Base-by-base conservation (phyloP, 2,329 filamentous ascomycete species). In the Pestalotiopsis sp. region DNA sequence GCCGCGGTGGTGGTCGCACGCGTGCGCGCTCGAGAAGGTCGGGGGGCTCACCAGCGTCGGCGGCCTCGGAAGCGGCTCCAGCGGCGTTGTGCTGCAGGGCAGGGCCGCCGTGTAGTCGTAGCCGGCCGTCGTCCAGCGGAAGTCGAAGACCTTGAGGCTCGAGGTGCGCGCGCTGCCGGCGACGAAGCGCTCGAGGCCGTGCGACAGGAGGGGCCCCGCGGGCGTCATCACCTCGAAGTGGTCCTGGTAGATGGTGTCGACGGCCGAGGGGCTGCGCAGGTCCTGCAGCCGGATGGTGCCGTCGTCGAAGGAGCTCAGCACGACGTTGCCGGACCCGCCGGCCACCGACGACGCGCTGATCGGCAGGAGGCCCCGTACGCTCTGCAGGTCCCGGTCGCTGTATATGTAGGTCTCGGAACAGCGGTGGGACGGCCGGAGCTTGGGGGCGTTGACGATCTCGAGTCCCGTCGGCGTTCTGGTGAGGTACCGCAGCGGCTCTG, bases 241-340 rank as follows among this genome's bases (percentile, higher is more conserved):
- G 71, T 88, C 85, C 48, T 85, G 83, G 72, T 86, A 88, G 7
- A 86, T 72, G 9, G 79, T 78, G 66, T 86, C 85, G 38, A 81
- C 76, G 1, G 79, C 69, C 0, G 81, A 84, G 0, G 84, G 81
- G 0, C 84, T 84, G 13, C 86, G 82, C 1, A 86, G 72, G 69
- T 88, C 86, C 67, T 82, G 79, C 1, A 88, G 81, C 73, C 82
- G 80, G 65, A 82, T 81, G 0, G 82, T 85, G 9, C 85, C 85
- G 66, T 88, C 85, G 57, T 84, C 81, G 85, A 86, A 88, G 3
- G 84, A 80, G 66, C 81, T 85, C 13, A 88, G 78, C 6, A 88
- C 72, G 1, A 86, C 74, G 24, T 78, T 81, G 1, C 78, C 77
- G 22, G 76, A 77, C 0, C 80, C 78, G 11, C 73, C 74, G 2